phyloP scores from a whole-genome alignment of 306 rosid species.

The Citrullus amarus region DNA sequence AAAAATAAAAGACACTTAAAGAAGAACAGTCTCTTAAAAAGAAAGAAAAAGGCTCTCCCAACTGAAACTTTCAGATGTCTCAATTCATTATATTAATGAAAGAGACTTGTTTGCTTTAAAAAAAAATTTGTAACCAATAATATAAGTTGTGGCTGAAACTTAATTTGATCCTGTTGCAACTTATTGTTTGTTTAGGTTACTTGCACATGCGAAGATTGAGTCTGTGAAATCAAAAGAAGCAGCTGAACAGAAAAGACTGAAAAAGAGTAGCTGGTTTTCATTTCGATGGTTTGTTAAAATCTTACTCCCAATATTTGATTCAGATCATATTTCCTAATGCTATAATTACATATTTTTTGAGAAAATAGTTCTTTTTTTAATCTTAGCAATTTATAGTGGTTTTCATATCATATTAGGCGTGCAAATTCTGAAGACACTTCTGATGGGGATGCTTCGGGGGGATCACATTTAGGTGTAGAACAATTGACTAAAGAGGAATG shows the following conservation, averaged over 20 bases:
- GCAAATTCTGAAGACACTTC: conserved; percentile 41
- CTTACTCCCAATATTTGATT: not conserved
- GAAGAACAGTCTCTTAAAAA: too few species aligned
- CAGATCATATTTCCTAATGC: not conserved
- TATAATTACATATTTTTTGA: not conserved
- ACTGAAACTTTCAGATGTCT: too few species aligned
- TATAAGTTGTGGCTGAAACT: conserved; percentile 4
- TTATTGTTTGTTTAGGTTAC: conserved; percentile 40
- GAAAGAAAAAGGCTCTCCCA: too few species aligned
- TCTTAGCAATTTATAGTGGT: conserved; percentile 10
- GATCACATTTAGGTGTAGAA: conserved; percentile 43
- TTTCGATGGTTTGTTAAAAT: conserved; percentile 50
- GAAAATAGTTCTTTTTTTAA: not conserved
- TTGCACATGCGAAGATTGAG: conserved; percentile 94
- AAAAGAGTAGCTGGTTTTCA: conserved; percentile 83
- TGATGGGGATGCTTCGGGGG: conserved; percentile 42
- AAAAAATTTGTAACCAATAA: not conserved
- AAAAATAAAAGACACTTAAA: too few species aligned
- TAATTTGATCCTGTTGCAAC: not conserved
- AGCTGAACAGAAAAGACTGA: conserved; percentile 57
- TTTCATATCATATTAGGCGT: conserved; percentile 29
- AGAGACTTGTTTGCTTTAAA: too few species aligned
- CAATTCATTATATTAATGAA: too few species aligned
- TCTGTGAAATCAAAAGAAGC: conserved; percentile 88
- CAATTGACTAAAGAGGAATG: conserved; percentile 82